Evolutionary conservation across 495 filamentous ascomycete species (phyloP), one percentile per base, ranked within the genome.

Genomic region (Mytilinidion resinicola): DNA sequence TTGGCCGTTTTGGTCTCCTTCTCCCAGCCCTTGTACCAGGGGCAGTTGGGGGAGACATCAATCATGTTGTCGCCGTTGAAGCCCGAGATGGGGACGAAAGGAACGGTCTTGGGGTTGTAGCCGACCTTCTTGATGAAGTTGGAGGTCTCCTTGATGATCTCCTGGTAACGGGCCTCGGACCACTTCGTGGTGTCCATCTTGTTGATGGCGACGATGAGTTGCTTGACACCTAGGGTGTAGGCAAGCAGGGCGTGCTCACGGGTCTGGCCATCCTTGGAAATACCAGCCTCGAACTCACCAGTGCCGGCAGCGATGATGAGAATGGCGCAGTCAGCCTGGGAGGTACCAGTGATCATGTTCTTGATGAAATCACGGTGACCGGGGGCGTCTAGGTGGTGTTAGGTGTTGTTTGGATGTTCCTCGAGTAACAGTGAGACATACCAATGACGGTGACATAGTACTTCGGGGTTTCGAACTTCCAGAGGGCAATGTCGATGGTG

Each of bases 211-310:
- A 97, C 95, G 76, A 98, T 97, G 84, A 98, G 89, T 84, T 98
- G 93, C 85, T 86, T 91, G 73, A 98, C 93, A 90, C 93, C 93
- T 59, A 98, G 89, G 78, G 93, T 98, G 88, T 95, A 98, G 76
- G 93, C 93, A 75, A 98, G 92, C 74, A 98, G 86, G 82, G 93
- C 93, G 87, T 98, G 93, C 88, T 98, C 93, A 88, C 93, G 93
- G 70, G 93, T 98, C 88, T 98, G 93, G 79, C 93, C 93, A 89
- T 98, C 93, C 89, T 98, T 98, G 85, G 93, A 98, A 87, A 98
- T 98, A 97, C 93, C 93, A 87, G 93, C 93, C 86, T 98, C 93
- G 85, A 98, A 98, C 83, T 98, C 93, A 96, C 93, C 93, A 88
- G 91, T 96, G 80, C 93, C 93, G 72, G 93, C 91, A 70, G 92